Evolutionary conservation across 2,329 filamentous ascomycete genomes (phyloP).

Genomic region (Pseudogymnoascus sp.): DNA sequence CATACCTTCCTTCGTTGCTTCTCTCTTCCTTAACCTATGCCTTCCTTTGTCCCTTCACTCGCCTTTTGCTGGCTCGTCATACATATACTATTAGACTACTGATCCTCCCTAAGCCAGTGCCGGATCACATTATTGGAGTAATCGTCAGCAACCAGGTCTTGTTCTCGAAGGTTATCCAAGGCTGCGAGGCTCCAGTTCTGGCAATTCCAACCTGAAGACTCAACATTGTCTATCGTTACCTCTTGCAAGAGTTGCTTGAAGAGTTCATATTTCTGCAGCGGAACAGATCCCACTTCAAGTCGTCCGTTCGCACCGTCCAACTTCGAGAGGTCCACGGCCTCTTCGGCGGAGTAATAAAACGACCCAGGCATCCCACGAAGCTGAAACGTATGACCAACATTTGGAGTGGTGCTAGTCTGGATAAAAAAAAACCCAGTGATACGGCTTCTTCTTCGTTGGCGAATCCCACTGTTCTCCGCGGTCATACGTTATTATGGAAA

Average conservation of each 20-base stretch:
- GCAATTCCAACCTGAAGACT: conserved; percentile 12
- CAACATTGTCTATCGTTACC: neutral
- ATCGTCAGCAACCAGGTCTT: neutral
- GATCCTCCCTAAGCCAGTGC: neutral
- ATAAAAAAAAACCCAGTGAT: conserved; percentile 11
- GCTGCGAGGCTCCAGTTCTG: conserved; percentile 10
- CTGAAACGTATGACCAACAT: conserved; percentile 5
- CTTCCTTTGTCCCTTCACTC: neutral
- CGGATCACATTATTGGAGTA: neutral
- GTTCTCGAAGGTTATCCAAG: neutral
- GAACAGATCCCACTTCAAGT: conserved; percentile 10
- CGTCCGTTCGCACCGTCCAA: neutral
- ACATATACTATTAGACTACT: neutral
- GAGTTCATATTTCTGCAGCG: conserved; percentile 1
- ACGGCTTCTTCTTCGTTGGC: conserved; percentile 8
- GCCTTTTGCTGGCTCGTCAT: neutral
- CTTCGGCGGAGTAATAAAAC: conserved; percentile 6
- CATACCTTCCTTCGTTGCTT: conserved; percentile 32
- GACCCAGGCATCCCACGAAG: conserved; percentile 11
- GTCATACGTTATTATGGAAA: conserved; percentile 8
- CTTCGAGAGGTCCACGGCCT: conserved; percentile 3
- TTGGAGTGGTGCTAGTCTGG: neutral
- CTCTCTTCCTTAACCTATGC: neutral
- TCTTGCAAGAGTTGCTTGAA: conserved; percentile 1
- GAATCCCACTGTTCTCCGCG: conserved; percentile 4